Evolutionary conservation across 768 basidiomycete genomes (phyloP).

Genomic region (Termitomyces sp.): DNA sequence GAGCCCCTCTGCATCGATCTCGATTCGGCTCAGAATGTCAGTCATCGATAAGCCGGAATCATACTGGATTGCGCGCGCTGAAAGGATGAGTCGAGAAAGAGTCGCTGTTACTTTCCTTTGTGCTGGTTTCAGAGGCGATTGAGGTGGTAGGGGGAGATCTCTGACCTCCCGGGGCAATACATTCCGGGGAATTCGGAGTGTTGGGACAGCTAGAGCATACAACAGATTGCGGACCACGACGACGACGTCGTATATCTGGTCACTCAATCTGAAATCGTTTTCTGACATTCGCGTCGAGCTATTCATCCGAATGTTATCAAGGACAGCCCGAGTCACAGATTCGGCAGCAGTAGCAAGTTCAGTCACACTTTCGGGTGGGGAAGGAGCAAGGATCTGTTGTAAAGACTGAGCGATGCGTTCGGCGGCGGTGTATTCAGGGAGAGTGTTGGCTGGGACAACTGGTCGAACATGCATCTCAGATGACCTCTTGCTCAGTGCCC

Average conservation of each 20-base stretch:
- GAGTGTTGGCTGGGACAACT: conserved; percentile 16
- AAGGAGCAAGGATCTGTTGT: conserved; percentile 55
- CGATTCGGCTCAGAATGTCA: conserved; percentile 67
- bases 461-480: conserved; percentile 13
- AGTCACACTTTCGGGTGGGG: conserved; percentile 54
- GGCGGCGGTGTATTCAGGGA: conserved; percentile 55
- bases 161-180: conserved; percentile 51
- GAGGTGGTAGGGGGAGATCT: conserved; percentile 42
- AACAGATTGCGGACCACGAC: conserved; percentile 70
- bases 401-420: conserved; percentile 66
- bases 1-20: conserved; percentile 72
- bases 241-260: conserved; percentile 58
- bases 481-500: conserved; percentile 14
- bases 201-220: conserved; percentile 60
- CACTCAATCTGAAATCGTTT: conserved; percentile 56
- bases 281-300: conserved; percentile 44
- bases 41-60: conserved; percentile 61
- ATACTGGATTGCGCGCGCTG: conserved; percentile 86
- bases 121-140: conserved; percentile 68
- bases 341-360: conserved; percentile 59
- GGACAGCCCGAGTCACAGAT: conserved; percentile 57
- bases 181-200: conserved; percentile 57
- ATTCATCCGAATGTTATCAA: conserved; percentile 53
- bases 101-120: conserved; percentile 88
- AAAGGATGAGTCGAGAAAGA: conserved; percentile 83